Percentiles rank a stretch among this genome's conserved stretches.
Conservation (phyloP, 2,329 filamentous ascomycete genomes). For the Talaromyces funiculosus region DNA sequence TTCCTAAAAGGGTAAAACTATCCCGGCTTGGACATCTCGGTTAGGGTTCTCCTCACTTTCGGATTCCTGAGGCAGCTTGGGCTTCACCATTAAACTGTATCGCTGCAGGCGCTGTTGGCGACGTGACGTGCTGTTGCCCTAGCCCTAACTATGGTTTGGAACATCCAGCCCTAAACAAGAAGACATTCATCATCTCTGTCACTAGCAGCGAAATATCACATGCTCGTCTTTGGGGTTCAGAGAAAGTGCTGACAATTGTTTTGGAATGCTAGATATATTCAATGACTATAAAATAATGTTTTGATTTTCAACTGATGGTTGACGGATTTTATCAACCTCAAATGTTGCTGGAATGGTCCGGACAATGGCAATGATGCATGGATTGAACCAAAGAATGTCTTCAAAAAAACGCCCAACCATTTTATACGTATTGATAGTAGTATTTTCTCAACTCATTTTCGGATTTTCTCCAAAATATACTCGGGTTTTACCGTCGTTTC, state of each 20-base stretch:
- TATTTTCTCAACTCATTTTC: background rate
- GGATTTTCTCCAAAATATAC: background rate
- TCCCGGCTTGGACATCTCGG: background rate
- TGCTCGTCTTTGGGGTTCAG: too few relatives aligned
- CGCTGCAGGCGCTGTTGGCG: background rate
- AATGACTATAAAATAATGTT: too few relatives aligned
- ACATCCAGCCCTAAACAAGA: background rate
- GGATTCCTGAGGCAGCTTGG: background rate
- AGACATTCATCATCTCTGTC: background rate
- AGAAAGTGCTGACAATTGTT: background rate
- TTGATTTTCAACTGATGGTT: too few relatives aligned
- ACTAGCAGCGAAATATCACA: background rate
- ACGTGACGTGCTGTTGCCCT: background rate
- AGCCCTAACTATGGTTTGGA: background rate
- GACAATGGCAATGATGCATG: background rate
- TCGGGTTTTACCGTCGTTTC: background rate
- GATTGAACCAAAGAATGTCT: background rate
- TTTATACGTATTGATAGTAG: background rate
- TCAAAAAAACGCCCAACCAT: background rate
- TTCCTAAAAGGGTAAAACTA: constrained; percentile 14
- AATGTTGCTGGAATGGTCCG: background rate
- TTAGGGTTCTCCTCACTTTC: background rate
- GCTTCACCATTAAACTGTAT: background rate
- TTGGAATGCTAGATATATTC: background rate
- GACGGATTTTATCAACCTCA: background rate